Conservation (phyloP, 2,329 filamentous ascomycete species). For the Leptographium radiaticola region DNA sequence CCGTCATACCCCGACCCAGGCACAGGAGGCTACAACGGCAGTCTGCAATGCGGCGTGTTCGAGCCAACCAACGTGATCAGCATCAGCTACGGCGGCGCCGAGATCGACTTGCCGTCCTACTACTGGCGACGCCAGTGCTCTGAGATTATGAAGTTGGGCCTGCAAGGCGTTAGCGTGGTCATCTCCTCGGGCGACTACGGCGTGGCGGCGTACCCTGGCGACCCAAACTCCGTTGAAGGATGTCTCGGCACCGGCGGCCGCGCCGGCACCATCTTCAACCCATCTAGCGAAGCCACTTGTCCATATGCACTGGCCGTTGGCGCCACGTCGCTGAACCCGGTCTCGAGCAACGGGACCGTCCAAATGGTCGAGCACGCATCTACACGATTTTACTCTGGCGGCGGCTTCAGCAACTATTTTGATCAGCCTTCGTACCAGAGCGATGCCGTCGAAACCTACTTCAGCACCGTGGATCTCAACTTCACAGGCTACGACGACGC, state of each 20-base stretch:
- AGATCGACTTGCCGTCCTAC: slow-evolving; percentile 35
- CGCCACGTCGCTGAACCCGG: slow-evolving; percentile 28
- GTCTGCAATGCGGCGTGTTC: slow-evolving; percentile 21
- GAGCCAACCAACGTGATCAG: slow-evolving; percentile 42
- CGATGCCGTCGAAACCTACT: slow-evolving; percentile 26
- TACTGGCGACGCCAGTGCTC: slow-evolving; percentile 40
- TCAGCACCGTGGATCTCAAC: slow-evolving; percentile 13
- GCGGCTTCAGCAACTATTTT: slow-evolving; percentile 35
- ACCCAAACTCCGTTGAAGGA: slow-evolving; percentile 13
- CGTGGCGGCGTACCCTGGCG: slow-evolving; percentile 23
- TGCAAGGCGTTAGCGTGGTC: slow-evolving; percentile 33
- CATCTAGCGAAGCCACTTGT: slow-evolving; percentile 19
- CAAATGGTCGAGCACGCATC: slow-evolving; percentile 13
- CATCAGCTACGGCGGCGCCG: slow-evolving; percentile 42
- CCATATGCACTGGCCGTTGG: slow-evolving; percentile 38
- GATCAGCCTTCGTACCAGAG: slow-evolving; percentile 28
- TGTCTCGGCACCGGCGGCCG: slow-evolving; percentile 8
- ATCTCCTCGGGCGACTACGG: slow-evolving; percentile 35
- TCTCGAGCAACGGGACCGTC: background rate
- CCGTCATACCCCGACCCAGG: slow-evolving; percentile 33
- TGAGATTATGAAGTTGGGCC: slow-evolving; percentile 38
- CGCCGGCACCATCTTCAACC: slow-evolving; percentile 12
- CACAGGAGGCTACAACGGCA: slow-evolving; percentile 33
- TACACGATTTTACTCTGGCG: slow-evolving; percentile 20
- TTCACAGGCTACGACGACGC: slow-evolving; percentile 12